Base-by-base conservation (phyloP, 805 yeast species). In the Candida yuanshanica region DNA sequence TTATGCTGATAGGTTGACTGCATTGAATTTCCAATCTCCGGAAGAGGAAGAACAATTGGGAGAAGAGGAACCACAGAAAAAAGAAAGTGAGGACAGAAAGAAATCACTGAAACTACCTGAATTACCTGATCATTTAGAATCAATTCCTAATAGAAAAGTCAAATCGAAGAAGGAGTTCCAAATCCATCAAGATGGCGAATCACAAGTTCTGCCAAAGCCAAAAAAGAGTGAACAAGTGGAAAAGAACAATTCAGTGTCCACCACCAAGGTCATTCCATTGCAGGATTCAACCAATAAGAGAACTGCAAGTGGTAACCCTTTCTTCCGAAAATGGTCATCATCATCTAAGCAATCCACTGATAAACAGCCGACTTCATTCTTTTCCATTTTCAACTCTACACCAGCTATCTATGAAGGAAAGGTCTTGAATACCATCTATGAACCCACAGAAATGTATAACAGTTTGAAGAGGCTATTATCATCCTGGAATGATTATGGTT, bases 401-500 rank as follows among this genome's bases (percentile, higher is more conserved):
- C 45, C 54, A n/a, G 33, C 33, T 13, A 38, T 41, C 12, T 7
- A 35, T 27, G 41, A 44, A 27, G 48, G 44, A 14, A 55, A 56
- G 33, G 45, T 65, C 4, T 45, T 59, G 31, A 58, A 65, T 14
- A 57, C 56, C 7, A 62, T 66, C 8, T 52, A 60, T 35, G 59
- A 49, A 27, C 56, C 64, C 43, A 72, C 65, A 21, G 87, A 83
- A 55, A 70, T 83, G 70, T 72, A 75, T 45, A 75, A 77, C 34
- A 87, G 88, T 3, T 63, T 83, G 50, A 72, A 66, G 55, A 76
- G 83, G 34, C 69, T 83, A 41, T 64, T 83, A 48, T 66, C 61
- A 35, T 77, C 82, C 14, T 83, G 93, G 93, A 72, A 77, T 12
- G 77, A 74, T 45, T 82, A 82, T 52, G 91, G 93, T 8, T 62